phyloP scores from a whole-genome alignment of 495 filamentous ascomycete genomes.

The Echria macrotheca region DNA sequence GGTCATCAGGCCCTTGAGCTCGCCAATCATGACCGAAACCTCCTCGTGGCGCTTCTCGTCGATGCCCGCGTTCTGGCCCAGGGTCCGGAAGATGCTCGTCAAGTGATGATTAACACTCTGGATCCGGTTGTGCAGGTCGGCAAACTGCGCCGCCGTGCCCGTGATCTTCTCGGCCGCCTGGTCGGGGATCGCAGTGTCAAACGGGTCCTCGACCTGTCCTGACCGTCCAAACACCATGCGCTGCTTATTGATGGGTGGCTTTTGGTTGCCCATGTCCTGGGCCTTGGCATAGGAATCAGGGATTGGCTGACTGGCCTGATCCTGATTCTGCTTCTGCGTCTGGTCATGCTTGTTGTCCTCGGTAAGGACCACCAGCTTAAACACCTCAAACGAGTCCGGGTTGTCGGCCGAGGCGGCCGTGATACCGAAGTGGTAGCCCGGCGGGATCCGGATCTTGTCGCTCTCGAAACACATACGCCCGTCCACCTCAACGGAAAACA shows the following conservation, averaged over 20 bases:
- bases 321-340: slow-evolving; percentile 14
- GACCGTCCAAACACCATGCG: slow-evolving; percentile 18
- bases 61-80: slow-evolving; percentile 45
- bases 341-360: slow-evolving; percentile 33
- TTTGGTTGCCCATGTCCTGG: neutral
- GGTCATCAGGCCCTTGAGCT: slow-evolving; percentile 33
- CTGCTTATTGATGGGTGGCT: neutral
- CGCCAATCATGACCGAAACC: slow-evolving; percentile 32
- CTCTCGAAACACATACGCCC: slow-evolving; percentile 79
- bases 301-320: slow-evolving; percentile 1
- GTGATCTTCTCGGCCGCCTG: slow-evolving; percentile 42
- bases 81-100: slow-evolving; percentile 59
- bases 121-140: slow-evolving; percentile 74
- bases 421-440: slow-evolving; percentile 80
- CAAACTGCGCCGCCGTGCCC: slow-evolving; percentile 61
- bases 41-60: slow-evolving; percentile 59
- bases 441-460: slow-evolving; percentile 68
- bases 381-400: slow-evolving; percentile 90
- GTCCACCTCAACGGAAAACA: slow-evolving; percentile 76
- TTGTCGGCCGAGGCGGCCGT: slow-evolving; percentile 83
- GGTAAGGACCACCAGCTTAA: slow-evolving; percentile 71
- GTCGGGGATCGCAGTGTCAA: slow-evolving; percentile 42
- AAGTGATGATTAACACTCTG: slow-evolving; percentile 70
- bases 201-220: slow-evolving; percentile 32
- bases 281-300: neutral